Conservation (phyloP, 805 yeast genomes). For the Candida patagonica region DNA sequence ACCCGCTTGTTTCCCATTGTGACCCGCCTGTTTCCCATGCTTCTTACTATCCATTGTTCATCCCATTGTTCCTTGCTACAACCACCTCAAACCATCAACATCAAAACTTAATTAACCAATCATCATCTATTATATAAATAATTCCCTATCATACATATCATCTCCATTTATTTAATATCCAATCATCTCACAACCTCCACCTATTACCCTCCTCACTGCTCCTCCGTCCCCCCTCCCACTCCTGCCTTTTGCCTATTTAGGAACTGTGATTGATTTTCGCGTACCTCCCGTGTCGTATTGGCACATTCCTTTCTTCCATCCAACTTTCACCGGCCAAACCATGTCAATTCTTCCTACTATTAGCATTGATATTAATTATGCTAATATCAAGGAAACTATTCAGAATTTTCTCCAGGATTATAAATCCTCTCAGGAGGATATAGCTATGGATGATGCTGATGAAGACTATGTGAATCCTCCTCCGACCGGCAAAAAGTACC, state of each 20-base stretch:
- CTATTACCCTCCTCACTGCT: too few species aligned
- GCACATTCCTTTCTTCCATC: background rate
- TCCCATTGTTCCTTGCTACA: background rate
- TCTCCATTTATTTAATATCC: background rate
- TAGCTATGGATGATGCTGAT: constrained; percentile 18
- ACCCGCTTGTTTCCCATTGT: too few species aligned
- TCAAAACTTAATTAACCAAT: background rate
- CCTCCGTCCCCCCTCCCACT: too few species aligned
- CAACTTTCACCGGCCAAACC: constrained; percentile 1
- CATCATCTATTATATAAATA: too few species aligned
- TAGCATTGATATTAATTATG: constrained; percentile 64
- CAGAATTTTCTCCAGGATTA: constrained; percentile 61
- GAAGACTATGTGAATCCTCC: constrained; percentile 7
- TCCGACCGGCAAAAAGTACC: constrained; percentile 44
- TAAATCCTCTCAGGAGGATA: constrained; percentile 34
- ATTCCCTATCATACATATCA: too few species aligned
- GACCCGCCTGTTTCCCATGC: too few species aligned
- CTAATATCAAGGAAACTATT: constrained; percentile 31
- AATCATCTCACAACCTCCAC: background rate
- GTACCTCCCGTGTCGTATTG: background rate
- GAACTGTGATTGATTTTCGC: constrained; percentile 1
- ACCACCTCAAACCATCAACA: background rate
- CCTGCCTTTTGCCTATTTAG: background rate
- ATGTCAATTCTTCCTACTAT: constrained; percentile 46
- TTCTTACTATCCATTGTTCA: background rate